These are phyloP conservation scores for Ilex paraguariensis DNA, from an alignment of 305 asterid species.

Conservation along the genomic window DNA sequence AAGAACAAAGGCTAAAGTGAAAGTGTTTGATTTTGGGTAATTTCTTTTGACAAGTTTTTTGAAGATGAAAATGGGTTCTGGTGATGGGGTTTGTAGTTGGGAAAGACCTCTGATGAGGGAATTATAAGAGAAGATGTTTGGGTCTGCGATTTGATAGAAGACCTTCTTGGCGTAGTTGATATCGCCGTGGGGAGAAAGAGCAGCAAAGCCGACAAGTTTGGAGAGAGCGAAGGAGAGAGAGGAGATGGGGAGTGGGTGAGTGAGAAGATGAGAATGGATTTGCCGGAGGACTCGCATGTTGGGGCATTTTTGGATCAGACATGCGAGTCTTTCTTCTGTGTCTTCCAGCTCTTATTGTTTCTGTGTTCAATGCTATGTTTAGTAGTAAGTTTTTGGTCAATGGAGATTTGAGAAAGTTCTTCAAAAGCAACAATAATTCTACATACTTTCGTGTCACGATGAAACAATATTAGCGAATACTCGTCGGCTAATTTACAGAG, in stretches of 20 bases:
- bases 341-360: conserved; percentile 23
- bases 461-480: no score
- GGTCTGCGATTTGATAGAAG: conserved; percentile 40
- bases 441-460: no score
- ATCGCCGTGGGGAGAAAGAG: conserved; percentile 40
- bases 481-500: no score
- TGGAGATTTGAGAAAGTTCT: no score
- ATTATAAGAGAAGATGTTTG: conserved; percentile 51
- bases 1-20: conserved; percentile 54
- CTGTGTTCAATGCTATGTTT: no score
- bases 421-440: no score
- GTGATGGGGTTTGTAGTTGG: conserved; percentile 17
- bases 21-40: conserved; percentile 49
- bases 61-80: conserved; percentile 47
- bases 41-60: conserved; percentile 28
- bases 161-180: conserved; percentile 41
- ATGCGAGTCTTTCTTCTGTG: conserved; percentile 45
- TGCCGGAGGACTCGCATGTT: conserved; percentile 52
- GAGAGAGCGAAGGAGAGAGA: conserved; percentile 42
- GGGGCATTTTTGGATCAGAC: conserved; percentile 58
- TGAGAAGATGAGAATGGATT: conserved; percentile 57
- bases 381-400: no score
- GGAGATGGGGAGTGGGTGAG: conserved; percentile 34
- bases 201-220: conserved; percentile 57
- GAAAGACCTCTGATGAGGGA: conserved; percentile 59